Conservation (phyloP, 306 rosid species). For the Prunus kanzakura region DNA sequence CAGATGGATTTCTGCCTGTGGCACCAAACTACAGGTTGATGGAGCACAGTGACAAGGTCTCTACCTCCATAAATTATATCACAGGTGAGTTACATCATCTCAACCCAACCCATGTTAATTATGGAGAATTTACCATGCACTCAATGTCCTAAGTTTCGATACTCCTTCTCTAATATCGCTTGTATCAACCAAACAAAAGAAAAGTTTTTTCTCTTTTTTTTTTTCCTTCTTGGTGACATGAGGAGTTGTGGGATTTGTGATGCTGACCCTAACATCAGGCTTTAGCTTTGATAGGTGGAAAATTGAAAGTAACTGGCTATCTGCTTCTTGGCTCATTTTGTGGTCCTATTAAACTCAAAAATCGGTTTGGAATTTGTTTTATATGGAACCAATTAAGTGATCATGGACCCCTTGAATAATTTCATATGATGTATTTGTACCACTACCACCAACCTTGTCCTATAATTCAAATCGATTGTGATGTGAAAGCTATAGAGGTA, state of each 20-base stretch:
- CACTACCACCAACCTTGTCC: not conserved
- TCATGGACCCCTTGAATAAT: not conserved
- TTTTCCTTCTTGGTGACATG: not conserved
- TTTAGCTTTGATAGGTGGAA: not conserved
- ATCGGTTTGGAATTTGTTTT: not conserved
- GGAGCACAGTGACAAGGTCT: constrained; percentile 45
- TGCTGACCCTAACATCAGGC: not conserved
- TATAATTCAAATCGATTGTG: not conserved
- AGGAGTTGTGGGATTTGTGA: not conserved
- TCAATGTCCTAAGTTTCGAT: no score
- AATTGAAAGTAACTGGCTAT: not conserved
- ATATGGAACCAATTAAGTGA: not conserved
- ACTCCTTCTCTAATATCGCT: no score
- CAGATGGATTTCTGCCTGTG: constrained; percentile 40
- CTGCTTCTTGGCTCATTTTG: not conserved
- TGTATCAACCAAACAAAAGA: not conserved
- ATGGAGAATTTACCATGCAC: no score
- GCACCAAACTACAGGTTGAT: constrained; percentile 41
- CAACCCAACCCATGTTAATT: not conserved
- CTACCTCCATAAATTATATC: constrained; percentile 46
- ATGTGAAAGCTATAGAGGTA: not conserved
- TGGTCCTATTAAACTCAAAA: not conserved
- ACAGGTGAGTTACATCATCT: constrained; percentile 38
- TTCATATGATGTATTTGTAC: not conserved
- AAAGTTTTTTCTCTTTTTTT: no score